Percentiles rank a stretch among this genome's conserved stretches.
These are phyloP conservation scores for Craspedostauros australis DNA, from an alignment of 108 stramenopile genomes.

Conservation along the genomic window DNA sequence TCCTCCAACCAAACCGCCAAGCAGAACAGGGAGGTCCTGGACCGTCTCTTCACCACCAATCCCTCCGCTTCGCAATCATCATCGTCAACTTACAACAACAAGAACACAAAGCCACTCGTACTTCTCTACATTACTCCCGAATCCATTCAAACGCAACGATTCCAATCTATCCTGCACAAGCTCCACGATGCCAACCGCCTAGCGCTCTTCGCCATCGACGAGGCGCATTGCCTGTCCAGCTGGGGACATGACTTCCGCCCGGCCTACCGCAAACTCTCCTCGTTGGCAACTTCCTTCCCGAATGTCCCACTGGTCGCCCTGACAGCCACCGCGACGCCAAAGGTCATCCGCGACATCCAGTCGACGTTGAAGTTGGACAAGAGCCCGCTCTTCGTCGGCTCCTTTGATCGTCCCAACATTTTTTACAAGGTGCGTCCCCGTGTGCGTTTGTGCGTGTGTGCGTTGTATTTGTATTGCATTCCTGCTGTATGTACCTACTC, in stretches of 20 bases:
- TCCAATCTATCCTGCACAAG: constrained; percentile 52
- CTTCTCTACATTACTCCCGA: constrained; percentile 97
- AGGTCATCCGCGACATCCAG: constrained; percentile 77
- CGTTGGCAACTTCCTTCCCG: constrained; percentile 74
- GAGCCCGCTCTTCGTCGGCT: constrained; percentile 46
- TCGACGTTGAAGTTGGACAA: constrained; percentile 40
- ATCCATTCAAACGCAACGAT: constrained; percentile 71
- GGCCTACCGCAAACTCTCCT: constrained; percentile 57
- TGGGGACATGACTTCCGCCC: constrained; percentile 95
- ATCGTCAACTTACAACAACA: constrained; percentile 6
- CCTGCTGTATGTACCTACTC: background rate
- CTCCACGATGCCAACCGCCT: constrained; percentile 60
- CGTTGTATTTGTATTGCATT: no score
- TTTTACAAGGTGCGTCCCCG: constrained; percentile 87
- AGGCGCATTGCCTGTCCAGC: constrained; percentile 92
- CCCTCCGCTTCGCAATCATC: constrained; percentile 6
- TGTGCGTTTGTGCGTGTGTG: no score
- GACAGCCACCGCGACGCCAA: constrained; percentile 93
- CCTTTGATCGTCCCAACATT: constrained; percentile 93
- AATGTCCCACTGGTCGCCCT: constrained; percentile 75
- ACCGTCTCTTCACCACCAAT: constrained; percentile 30
- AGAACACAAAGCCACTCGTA: constrained; percentile 27
- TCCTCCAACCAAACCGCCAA: constrained; percentile 35
- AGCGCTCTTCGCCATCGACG: constrained; percentile 90
- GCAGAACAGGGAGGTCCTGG: constrained; percentile 44